phyloP scores from a whole-genome alignment of 805 yeast species.

The Ogataea trehalophila region DNA sequence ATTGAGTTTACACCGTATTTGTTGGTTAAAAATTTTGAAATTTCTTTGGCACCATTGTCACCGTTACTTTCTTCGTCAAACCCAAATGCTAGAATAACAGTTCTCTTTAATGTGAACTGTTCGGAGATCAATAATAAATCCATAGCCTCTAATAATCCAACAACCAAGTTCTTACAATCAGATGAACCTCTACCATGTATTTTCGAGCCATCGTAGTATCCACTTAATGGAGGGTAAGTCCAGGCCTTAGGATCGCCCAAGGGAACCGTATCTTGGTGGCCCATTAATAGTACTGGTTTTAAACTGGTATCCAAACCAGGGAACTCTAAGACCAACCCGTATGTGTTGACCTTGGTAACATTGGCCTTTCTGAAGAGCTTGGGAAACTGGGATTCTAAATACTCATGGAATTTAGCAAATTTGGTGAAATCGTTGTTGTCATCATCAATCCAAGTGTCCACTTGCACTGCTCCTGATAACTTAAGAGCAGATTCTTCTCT shows the following conservation, averaged over 20 bases:
- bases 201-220: conserved; percentile 55
- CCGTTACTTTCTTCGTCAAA: conserved; percentile 77
- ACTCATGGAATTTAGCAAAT: conserved; percentile 46
- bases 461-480: conserved; percentile 42
- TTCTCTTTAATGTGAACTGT: conserved; percentile 56
- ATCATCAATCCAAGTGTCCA: conserved; percentile 41
- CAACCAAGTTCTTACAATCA: conserved; percentile 66
- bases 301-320: conserved; percentile 46
- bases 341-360: conserved; percentile 52
- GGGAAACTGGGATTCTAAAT: conserved; percentile 53
- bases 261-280: conserved; percentile 78
- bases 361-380: conserved; percentile 39
- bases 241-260: conserved; percentile 60
- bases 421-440: conserved; percentile 43
- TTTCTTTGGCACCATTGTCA: conserved; percentile 47
- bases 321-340: conserved; percentile 60
- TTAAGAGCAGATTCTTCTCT: conserved; percentile 33
- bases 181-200: conserved; percentile 72
- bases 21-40: conserved; percentile 42
- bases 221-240: conserved; percentile 62
- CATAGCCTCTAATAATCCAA: conserved; percentile 59
- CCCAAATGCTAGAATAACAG: conserved; percentile 61
- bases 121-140: conserved; percentile 44
- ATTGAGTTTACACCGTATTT: conserved; percentile 55
- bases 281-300: conserved; percentile 63